Percentiles rank a stretch among this genome's conserved stretches.
Evolutionary conservation across 257 asterid genomes (phyloP).

Genomic region (Nemophila menziesii): DNA sequence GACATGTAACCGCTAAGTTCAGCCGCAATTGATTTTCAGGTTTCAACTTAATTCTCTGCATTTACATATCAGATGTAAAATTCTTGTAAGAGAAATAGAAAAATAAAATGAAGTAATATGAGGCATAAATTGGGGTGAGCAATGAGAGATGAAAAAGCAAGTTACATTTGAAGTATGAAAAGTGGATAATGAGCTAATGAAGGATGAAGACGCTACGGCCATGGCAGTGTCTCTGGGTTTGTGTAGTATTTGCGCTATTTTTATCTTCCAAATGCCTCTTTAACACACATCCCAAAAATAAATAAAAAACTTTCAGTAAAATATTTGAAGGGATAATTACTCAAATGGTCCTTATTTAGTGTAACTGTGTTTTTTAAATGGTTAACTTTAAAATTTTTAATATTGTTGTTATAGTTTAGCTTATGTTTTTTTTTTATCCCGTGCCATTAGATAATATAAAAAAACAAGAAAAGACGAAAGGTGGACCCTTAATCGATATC

Average conservation of each 20-base stretch:
- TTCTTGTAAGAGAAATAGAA: neutral
- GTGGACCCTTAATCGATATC: too few species aligned
- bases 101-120: neutral
- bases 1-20: slow-evolving; percentile 23
- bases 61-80: slow-evolving; percentile 1
- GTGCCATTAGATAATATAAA: too few species aligned
- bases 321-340: too few species aligned
- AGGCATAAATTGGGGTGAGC: neutral
- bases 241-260: too few species aligned
- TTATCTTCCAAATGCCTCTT: neutral
- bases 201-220: neutral
- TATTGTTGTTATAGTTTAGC: too few species aligned
- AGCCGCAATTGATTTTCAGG: slow-evolving; percentile 22
- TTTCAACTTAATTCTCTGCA: slow-evolving; percentile 50
- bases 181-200: neutral
- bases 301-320: too few species aligned
- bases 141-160: neutral
- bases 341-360: too few species aligned
- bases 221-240: slow-evolving; percentile 1
- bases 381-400: too few species aligned
- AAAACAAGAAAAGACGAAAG: too few species aligned
- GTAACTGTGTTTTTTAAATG: too few species aligned
- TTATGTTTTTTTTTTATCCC: too few species aligned
- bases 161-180: neutral
- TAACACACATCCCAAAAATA: neutral